Conservation (phyloP, 495 filamentous ascomycete genomes). For the Daldinia decipiens region DNA sequence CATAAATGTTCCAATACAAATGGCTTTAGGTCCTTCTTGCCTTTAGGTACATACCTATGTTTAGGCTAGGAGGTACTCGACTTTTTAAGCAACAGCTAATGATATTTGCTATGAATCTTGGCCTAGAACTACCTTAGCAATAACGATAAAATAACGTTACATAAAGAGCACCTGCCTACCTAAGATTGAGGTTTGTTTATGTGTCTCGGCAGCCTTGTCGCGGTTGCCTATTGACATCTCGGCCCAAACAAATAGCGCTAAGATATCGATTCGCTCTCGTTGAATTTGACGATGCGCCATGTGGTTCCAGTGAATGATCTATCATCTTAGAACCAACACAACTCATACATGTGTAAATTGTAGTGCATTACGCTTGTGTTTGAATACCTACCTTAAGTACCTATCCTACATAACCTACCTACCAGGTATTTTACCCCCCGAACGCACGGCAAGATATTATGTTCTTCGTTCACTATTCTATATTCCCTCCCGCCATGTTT, state of each 20-base stretch:
- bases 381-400: neutral
- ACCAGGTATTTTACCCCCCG: neutral
- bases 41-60: too few relatives aligned
- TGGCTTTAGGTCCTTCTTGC: too few relatives aligned
- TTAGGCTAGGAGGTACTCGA: too few relatives aligned
- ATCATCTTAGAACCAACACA: neutral
- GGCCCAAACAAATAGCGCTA: constrained; percentile 15
- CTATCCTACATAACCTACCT: neutral
- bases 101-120: neutral
- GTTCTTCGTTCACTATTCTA: neutral
- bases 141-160: neutral
- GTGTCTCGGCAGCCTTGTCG: neutral
- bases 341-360: neutral
- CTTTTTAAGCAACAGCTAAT: neutral
- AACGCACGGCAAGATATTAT: neutral
- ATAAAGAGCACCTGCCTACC: neutral
- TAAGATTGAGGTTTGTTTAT: neutral
- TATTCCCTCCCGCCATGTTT: neutral
- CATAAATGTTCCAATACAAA: too few relatives aligned
- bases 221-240: neutral
- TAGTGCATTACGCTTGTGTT: neutral
- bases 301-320: constrained; percentile 27
- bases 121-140: neutral
- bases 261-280: constrained; percentile 16
- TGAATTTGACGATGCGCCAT: constrained; percentile 7